These are phyloP conservation scores for Cladophialophora immunda DNA, from an alignment of 2,329 filamentous ascomycete genomes.

Conservation along the genomic window DNA sequence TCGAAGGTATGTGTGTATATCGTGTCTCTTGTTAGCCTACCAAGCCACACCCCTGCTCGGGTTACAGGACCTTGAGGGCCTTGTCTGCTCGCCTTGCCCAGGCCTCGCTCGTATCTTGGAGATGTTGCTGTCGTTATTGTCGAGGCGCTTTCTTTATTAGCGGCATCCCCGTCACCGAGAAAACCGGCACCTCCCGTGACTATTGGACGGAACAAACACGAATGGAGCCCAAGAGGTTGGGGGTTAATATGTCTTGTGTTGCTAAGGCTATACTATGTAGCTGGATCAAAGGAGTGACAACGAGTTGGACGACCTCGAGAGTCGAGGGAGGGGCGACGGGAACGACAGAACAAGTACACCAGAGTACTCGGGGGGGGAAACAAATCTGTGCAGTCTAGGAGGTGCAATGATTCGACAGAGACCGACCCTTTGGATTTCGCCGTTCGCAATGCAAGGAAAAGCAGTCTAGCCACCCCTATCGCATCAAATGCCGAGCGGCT, in stretches of 20 bases:
- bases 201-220: no score
- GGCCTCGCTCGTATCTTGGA: no score
- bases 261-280: constrained; percentile 25
- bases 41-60: no score
- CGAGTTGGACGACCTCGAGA: not conserved
- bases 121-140: no score
- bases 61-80: no score
- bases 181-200: no score
- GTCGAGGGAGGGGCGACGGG: not conserved
- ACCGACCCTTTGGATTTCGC: constrained; percentile 19
- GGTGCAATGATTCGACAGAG: not conserved
- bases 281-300: constrained; percentile 28
- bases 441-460: constrained; percentile 36
- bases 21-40: no score
- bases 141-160: no score
- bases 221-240: not conserved
- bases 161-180: no score
- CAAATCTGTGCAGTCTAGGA: constrained; percentile 29
- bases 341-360: constrained; percentile 7
- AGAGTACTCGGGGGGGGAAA: constrained; percentile 4
- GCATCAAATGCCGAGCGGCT: constrained; percentile 27
- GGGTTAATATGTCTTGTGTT: constrained; percentile 18
- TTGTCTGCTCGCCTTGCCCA: no score
- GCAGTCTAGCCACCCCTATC: constrained; percentile 37
- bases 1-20: no score